Percentiles rank a stretch among this genome's conserved stretches.
phyloP scores from a whole-genome alignment of 2,329 filamentous ascomycete species.

The Hymenoscyphus salicellus region DNA sequence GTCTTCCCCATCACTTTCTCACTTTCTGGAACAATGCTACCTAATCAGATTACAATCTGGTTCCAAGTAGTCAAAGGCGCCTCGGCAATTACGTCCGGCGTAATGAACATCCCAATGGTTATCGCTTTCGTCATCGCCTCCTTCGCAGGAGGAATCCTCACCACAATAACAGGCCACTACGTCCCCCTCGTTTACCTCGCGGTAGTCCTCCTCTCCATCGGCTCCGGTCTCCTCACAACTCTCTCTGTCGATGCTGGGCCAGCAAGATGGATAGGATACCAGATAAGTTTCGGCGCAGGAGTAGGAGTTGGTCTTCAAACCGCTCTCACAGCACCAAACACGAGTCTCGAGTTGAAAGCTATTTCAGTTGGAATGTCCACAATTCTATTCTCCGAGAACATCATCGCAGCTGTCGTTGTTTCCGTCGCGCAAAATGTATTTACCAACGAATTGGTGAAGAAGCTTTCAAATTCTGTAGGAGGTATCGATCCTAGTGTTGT shows the following conservation, averaged over 20 bases:
- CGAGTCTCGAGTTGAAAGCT: slow-evolving; percentile 20
- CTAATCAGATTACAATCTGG: slow-evolving; percentile 17
- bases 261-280: slow-evolving; percentile 50
- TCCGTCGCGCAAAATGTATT: slow-evolving; percentile 30
- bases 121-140: slow-evolving; percentile 26
- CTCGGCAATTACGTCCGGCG: slow-evolving; percentile 9
- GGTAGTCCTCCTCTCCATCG: slow-evolving; percentile 13
- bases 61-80: slow-evolving; percentile 20
- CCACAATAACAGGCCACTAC: slow-evolving; percentile 36
- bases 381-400: slow-evolving; percentile 35
- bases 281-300: slow-evolving; percentile 42
- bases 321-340: slow-evolving; percentile 24
- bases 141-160: slow-evolving; percentile 27
- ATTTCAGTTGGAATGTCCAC: slow-evolving; percentile 29
- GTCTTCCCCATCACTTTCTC: background rate
- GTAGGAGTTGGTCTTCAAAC: slow-evolving; percentile 38
- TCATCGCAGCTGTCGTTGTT: slow-evolving; percentile 37
- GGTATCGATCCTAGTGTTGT: slow-evolving; percentile 45
- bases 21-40: background rate
- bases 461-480: slow-evolving; percentile 43
- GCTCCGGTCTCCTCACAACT: slow-evolving; percentile 37
- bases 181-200: slow-evolving; percentile 22
- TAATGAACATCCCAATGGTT: slow-evolving; percentile 12
- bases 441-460: slow-evolving; percentile 48
- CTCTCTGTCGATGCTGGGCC: slow-evolving; percentile 34